Evolutionary conservation across 495 filamentous ascomycete genomes (phyloP).

Genomic region (Neurospora sp.): DNA sequence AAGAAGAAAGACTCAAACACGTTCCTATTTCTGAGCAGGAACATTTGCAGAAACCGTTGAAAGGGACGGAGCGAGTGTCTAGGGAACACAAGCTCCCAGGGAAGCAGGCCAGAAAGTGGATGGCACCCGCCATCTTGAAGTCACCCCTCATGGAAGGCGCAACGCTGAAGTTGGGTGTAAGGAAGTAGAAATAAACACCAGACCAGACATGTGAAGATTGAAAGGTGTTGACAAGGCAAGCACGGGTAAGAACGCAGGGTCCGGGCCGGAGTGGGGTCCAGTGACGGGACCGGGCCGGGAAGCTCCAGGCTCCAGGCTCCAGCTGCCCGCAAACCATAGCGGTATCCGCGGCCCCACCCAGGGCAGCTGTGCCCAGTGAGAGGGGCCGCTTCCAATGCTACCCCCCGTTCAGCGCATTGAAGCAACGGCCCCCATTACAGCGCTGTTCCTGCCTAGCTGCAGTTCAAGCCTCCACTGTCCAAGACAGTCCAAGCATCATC

Average conservation of each 20-base stretch:
- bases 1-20: background rate
- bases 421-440: background rate
- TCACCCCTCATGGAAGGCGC: background rate
- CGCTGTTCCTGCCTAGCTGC: background rate
- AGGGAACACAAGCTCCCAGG: background rate
- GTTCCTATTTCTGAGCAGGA: background rate
- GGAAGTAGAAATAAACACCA: background rate
- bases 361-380: background rate
- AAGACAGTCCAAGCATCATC: background rate
- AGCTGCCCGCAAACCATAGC: background rate
- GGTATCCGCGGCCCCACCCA: background rate
- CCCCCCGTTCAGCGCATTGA: background rate
- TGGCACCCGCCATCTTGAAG: background rate
- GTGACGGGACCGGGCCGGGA: background rate
- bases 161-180: background rate
- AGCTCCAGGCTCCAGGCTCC: background rate
- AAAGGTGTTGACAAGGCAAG: background rate
- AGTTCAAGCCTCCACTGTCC: background rate
- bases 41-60: background rate
- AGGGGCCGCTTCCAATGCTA: background rate
- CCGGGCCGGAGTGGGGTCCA: background rate
- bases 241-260: background rate
- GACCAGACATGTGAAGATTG: background rate
- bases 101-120: background rate
- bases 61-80: background rate